Conservation (phyloP, 148 eudicot genomes). For the Arbutus unedo region DNA sequence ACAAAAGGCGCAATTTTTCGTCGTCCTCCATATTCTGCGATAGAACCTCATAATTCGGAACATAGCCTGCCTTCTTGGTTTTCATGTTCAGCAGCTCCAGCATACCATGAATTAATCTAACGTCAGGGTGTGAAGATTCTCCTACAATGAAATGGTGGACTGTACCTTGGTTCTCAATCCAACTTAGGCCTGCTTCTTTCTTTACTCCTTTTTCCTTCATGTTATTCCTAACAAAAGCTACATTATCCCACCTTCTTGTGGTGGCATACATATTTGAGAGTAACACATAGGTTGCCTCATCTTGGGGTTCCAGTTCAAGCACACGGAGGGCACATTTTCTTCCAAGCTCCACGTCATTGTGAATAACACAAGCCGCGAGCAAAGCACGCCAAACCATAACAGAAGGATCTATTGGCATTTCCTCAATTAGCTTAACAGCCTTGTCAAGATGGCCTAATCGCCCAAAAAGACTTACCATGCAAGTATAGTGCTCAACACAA, state of each 20-base stretch:
- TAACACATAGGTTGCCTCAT: slow-evolving; percentile 66
- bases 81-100: slow-evolving; percentile 72
- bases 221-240: slow-evolving; percentile 69
- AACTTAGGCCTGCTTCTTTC: slow-evolving; percentile 92
- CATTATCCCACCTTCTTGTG: slow-evolving; percentile 72
- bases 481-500: slow-evolving; percentile 82
- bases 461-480: slow-evolving; percentile 86
- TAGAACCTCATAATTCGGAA: slow-evolving; percentile 49
- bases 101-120: slow-evolving; percentile 62
- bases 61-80: slow-evolving; percentile 52
- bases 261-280: slow-evolving; percentile 78
- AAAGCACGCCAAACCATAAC: slow-evolving; percentile 91
- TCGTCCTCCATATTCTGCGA: slow-evolving; percentile 76
- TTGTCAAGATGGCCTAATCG: slow-evolving; percentile 66
- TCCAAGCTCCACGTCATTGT: slow-evolving; percentile 69
- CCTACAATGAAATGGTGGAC: slow-evolving; percentile 72
- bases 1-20: slow-evolving; percentile 68
- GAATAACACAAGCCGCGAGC: slow-evolving; percentile 79
- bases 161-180: slow-evolving; percentile 70
- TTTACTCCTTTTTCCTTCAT: slow-evolving; percentile 78
- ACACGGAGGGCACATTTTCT: slow-evolving; percentile 54
- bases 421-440: slow-evolving; percentile 66
- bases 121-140: slow-evolving; percentile 70
- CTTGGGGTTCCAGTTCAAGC: slow-evolving; percentile 74
- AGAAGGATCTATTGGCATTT: slow-evolving; percentile 74